Evolutionary conservation across 345 rosid genomes (phyloP).

Genomic region (Murraya koenigii): DNA sequence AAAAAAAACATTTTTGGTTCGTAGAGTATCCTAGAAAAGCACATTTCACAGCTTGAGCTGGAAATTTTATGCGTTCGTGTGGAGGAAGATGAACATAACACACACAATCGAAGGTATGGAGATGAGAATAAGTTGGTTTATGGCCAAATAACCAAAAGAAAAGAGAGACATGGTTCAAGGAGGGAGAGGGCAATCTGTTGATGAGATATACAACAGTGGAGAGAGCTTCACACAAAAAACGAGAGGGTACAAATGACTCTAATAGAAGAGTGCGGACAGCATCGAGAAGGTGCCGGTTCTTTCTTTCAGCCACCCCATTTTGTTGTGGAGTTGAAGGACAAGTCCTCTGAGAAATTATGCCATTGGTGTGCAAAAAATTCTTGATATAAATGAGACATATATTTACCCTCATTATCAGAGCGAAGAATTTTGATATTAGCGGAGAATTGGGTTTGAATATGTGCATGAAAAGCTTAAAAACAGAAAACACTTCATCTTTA

Average conservation of each 20-base stretch:
- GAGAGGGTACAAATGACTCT: background rate
- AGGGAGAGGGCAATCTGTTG: background rate
- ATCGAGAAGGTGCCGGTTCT: background rate
- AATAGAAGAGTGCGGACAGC: background rate
- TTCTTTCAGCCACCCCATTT: background rate
- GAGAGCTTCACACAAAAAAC: background rate
- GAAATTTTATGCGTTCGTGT: background rate
- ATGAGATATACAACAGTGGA: background rate
- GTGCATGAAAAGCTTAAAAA: background rate
- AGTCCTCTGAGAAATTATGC: background rate
- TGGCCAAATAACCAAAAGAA: background rate
- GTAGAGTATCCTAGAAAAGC: background rate
- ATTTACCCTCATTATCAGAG: background rate
- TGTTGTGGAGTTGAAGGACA: background rate
- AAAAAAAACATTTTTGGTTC: conserved; percentile 3
- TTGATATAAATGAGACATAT: background rate
- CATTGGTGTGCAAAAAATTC: background rate
- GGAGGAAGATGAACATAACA: background rate
- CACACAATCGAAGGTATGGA: background rate
- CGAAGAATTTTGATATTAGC: background rate
- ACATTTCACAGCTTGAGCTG: background rate
- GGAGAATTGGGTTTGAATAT: background rate
- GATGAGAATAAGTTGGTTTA: background rate
- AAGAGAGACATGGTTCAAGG: background rate
- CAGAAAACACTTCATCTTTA: background rate